Evolutionary conservation across 495 filamentous ascomycete species (phyloP).

Genomic region (Schizothecium vesticola): DNA sequence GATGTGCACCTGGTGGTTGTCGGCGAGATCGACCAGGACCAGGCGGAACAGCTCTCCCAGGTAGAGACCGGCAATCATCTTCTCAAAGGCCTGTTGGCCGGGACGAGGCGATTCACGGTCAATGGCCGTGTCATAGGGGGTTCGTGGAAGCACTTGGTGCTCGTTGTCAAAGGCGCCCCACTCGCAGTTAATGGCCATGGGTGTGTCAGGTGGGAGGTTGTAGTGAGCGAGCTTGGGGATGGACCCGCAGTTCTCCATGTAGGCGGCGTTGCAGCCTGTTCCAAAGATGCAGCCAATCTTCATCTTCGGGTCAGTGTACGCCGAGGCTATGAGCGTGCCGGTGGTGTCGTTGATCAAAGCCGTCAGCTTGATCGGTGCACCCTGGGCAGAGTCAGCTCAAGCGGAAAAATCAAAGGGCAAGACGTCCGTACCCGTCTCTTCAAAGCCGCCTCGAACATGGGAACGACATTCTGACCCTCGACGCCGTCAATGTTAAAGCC

Average conservation of each 20-base stretch:
- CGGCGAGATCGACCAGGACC: constrained; percentile 77
- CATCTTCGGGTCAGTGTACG: constrained; percentile 87
- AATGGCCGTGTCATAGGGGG: constrained; percentile 76
- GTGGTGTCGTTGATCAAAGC: constrained; percentile 98
- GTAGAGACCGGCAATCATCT: constrained; percentile 96
- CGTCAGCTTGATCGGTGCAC: constrained; percentile 85
- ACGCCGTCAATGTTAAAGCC: constrained; percentile 97
- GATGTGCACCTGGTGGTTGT: constrained; percentile 68
- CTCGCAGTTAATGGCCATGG: constrained; percentile 98
- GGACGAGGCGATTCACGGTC: constrained; percentile 91
- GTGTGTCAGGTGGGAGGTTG: constrained; percentile 82
- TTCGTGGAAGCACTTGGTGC: constrained; percentile 83
- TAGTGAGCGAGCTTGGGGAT: constrained; percentile 92
- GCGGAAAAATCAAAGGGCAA: background rate
- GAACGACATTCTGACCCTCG: constrained; percentile 91
- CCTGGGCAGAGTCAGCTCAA: constrained; percentile 40
- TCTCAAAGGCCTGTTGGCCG: constrained; percentile 94
- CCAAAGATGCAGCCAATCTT: constrained; percentile 98
- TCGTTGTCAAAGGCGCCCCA: constrained; percentile 99
- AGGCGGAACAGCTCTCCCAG: constrained; percentile 93
- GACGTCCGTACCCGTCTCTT: constrained; percentile 58
- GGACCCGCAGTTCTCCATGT: constrained; percentile 89
- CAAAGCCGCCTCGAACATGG: constrained; percentile 81
- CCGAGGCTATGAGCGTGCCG: constrained; percentile 96
- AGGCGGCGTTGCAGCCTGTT: constrained; percentile 96